phyloP scores from a whole-genome alignment of 2,329 filamentous ascomycete species.

The Cordyceps pruinosa region DNA sequence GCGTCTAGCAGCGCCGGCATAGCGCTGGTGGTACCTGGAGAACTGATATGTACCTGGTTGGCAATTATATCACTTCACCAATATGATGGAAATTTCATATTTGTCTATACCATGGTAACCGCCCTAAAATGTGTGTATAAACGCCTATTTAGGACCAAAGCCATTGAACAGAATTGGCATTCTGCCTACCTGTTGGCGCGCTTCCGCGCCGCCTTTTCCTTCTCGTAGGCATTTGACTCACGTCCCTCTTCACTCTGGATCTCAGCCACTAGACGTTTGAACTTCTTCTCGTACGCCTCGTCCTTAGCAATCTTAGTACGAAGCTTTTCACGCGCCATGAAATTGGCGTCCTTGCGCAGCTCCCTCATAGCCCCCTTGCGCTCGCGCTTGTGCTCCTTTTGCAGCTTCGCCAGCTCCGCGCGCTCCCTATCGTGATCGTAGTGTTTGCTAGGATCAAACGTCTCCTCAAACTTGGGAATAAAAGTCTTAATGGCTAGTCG shows the following conservation, averaged over 20 bases:
- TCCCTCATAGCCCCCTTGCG: constrained; percentile 91
- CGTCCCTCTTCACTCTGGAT: constrained; percentile 90
- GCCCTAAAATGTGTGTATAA: too few species aligned
- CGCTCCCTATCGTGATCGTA: constrained; percentile 94
- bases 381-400: constrained; percentile 89
- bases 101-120: too few species aligned
- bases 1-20: too few species aligned
- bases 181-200: constrained; percentile 44
- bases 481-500: constrained; percentile 81
- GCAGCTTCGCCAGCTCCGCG: constrained; percentile 74
- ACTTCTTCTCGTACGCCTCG: constrained; percentile 93
- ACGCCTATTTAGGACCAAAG: too few species aligned
- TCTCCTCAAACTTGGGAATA: constrained; percentile 93
- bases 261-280: constrained; percentile 82
- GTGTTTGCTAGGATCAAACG: constrained; percentile 90
- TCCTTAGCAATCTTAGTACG: constrained; percentile 90
- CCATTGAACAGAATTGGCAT: too few species aligned
- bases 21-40: too few species aligned
- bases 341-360: constrained; percentile 88
- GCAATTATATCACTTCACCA: too few species aligned
- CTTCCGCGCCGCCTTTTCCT: constrained; percentile 72
- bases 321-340: constrained; percentile 85
- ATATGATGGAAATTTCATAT: too few species aligned
- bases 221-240: constrained; percentile 82
- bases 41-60: too few species aligned